Evolutionary conservation across 1,284 basidiomycete genomes (phyloP).

Genomic region (Malassezia dermatis): DNA sequence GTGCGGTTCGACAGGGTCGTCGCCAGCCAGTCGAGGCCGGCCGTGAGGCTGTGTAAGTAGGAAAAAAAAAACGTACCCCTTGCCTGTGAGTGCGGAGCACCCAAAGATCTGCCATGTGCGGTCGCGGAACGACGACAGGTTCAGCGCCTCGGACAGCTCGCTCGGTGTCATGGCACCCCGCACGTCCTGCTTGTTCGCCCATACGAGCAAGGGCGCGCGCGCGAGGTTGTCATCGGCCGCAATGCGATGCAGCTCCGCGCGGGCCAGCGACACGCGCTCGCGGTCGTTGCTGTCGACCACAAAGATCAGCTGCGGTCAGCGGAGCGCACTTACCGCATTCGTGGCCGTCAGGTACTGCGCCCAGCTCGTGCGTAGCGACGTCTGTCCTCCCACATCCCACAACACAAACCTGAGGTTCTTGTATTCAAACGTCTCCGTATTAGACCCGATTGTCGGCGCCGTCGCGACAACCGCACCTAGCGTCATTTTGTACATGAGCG

Average conservation of each 20-base stretch:
- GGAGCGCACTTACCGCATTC: constrained; percentile 38
- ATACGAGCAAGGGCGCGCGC: constrained; percentile 50
- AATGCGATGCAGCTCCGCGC: constrained; percentile 50
- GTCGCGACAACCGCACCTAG: constrained; percentile 53
- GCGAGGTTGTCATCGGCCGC: constrained; percentile 47
- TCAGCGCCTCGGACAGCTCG: constrained; percentile 51
- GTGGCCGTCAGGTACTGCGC: constrained; percentile 50
- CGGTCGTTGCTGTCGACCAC: constrained; percentile 53
- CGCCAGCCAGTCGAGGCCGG: constrained; percentile 43
- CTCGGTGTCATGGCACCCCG: constrained; percentile 49
- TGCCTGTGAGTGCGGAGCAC: constrained; percentile 51
- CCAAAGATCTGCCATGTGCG: constrained; percentile 54
- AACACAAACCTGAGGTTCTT: constrained; percentile 52
- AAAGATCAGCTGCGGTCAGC: constrained; percentile 46
- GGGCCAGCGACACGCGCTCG: constrained; percentile 49
- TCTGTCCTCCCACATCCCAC: constrained; percentile 52
- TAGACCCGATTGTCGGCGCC: constrained; percentile 52
- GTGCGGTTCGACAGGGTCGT: constrained; percentile 5
- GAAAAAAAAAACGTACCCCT: constrained; percentile 20
- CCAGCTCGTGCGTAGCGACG: constrained; percentile 50
- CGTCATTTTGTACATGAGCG: constrained; percentile 53
- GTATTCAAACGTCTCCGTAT: constrained; percentile 49
- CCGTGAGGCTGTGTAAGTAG: constrained; percentile 21
- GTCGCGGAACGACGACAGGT: constrained; percentile 51
- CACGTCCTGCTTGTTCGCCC: constrained; percentile 54